Percentiles rank a stretch among this genome's conserved stretches.
These are phyloP conservation scores for Didymella pomorum DNA, from an alignment of 2,329 filamentous ascomycete species.

Conservation along the genomic window DNA sequence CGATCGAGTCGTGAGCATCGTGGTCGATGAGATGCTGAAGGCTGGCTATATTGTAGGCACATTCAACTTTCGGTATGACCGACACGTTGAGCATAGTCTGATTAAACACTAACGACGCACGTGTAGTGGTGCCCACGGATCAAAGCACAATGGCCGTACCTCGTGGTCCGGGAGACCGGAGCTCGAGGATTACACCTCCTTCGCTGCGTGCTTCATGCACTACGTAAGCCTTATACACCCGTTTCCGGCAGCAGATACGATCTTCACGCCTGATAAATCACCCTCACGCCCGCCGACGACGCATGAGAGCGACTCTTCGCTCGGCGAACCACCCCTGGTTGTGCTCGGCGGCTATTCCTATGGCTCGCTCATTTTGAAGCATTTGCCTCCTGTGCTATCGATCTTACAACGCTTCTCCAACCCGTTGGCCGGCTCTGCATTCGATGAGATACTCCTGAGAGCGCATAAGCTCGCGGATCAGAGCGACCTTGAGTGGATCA, in stretches of 20 bases:
- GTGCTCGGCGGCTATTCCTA: slow-evolving; percentile 88
- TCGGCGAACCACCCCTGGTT: slow-evolving; percentile 42
- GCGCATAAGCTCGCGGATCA: slow-evolving; percentile 73
- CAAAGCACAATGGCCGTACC: slow-evolving; percentile 70
- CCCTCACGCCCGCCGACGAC: slow-evolving; percentile 14
- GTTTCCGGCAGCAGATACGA: slow-evolving; percentile 25
- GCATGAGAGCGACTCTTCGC: neutral
- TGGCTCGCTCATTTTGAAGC: slow-evolving; percentile 80
- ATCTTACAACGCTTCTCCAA: slow-evolving; percentile 68
- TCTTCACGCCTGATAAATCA: slow-evolving; percentile 28
- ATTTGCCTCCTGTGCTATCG: slow-evolving; percentile 66
- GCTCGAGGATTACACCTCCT: slow-evolving; percentile 79
- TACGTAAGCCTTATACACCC: slow-evolving; percentile 69
- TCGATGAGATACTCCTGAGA: slow-evolving; percentile 73
- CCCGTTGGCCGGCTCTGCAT: slow-evolving; percentile 63
- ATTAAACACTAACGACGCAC: slow-evolving; percentile 10
- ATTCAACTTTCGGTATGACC: slow-evolving; percentile 84
- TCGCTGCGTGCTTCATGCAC: slow-evolving; percentile 79
- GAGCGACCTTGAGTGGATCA: slow-evolving; percentile 60
- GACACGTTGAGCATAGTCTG: no score
- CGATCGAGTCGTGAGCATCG: slow-evolving; percentile 76
- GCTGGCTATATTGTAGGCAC: slow-evolving; percentile 80
- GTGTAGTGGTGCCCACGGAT: slow-evolving; percentile 79
- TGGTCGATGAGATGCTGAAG: slow-evolving; percentile 70
- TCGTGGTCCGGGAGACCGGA: slow-evolving; percentile 89